A percentile compares a stretch with the other conserved stretches of the same genome.
phyloP scores from a whole-genome alignment of 768 basidiomycete genomes.

The Mycena crocata region DNA sequence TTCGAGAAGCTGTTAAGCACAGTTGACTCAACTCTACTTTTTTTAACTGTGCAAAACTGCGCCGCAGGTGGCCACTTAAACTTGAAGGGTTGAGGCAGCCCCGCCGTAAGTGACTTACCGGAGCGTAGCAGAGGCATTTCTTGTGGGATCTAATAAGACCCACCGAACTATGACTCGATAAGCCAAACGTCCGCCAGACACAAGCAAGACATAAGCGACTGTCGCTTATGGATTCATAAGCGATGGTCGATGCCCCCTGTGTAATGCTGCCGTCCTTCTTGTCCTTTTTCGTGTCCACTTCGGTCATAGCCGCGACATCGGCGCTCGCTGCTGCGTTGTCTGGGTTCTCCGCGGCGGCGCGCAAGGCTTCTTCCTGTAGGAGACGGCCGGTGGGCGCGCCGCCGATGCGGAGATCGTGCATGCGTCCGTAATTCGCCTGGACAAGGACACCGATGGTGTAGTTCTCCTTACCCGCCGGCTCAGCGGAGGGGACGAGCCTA shows the following conservation, averaged over 20 bases:
- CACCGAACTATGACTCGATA: too few species aligned
- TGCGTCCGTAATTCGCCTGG: conserved; percentile 18
- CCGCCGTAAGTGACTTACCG: too few species aligned
- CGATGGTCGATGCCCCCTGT: conserved; percentile 4
- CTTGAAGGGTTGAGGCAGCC: too few species aligned
- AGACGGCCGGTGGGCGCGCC: conserved; percentile 13
- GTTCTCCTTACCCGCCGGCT: background rate
- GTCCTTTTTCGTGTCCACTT: conserved; percentile 13
- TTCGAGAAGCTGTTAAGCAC: too few species aligned
- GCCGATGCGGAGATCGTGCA: conserved; percentile 21
- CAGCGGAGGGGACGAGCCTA: conserved; percentile 1
- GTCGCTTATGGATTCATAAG: too few species aligned
- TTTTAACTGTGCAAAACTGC: too few species aligned
- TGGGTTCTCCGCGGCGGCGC: conserved; percentile 1
- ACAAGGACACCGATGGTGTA: conserved; percentile 10
- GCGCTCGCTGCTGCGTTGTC: background rate
- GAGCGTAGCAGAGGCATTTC: too few species aligned
- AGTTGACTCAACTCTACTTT: too few species aligned
- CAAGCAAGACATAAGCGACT: too few species aligned
- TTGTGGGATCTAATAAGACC: too few species aligned
- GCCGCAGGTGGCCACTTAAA: too few species aligned
- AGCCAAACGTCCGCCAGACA: too few species aligned
- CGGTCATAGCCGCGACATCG: background rate
- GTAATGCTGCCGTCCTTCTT: conserved; percentile 22
- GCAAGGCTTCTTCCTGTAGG: background rate